Base-by-base conservation (phyloP, 2,329 filamentous ascomycete genomes). In the Aspergillus tamarii region DNA sequence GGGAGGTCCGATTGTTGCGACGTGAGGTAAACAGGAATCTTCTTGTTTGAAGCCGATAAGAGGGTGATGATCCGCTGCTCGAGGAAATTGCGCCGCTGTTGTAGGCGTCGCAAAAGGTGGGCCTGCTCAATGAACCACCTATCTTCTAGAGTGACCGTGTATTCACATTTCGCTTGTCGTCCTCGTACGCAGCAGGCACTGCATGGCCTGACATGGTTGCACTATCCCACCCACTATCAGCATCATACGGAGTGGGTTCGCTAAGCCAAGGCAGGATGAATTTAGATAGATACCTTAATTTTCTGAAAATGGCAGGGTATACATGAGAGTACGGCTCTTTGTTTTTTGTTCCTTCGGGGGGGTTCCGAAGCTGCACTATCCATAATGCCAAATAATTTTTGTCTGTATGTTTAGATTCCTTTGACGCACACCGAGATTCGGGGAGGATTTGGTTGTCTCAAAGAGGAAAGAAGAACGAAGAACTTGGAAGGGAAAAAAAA, bases 181-280 rank as follows among this genome's bases (percentile, higher is more conserved):
- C 52, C 52, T 55, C 52, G 26, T 23, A 55, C 52, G 9, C 52
- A 55, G 23, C 52, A 55, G 10, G 52, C 52, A 55, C 52, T 55
- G 32, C 52, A 55, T 26, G 52, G 52, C 21, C 52, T 55, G 52
- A 55, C 52, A 39, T 55, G 52, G n/a, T 55, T 55, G 30, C 52
- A 55, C 52, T 55, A 39, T 39, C 10, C 32, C 52, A 26, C 16
- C 32, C 32, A 23, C 21, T 26, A 55, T 55, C 21, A 55, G 52
- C n/a, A 55, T n/a, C 32, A 16, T 12, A n/a, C n/a, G 14, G 34
- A 53, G 9, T 34, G 21, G 30, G 28, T 36, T 14, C 34, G 48
- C 8, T 9, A 19, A 55, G 4, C 50, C 28, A 36, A 10, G 1
- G 32, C 9, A 9, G 32, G 11, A 19, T 11, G 19, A 55, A 39